phyloP scores from a whole-genome alignment of 75 land plant genomes.

The Cupressus sempervirens region DNA sequence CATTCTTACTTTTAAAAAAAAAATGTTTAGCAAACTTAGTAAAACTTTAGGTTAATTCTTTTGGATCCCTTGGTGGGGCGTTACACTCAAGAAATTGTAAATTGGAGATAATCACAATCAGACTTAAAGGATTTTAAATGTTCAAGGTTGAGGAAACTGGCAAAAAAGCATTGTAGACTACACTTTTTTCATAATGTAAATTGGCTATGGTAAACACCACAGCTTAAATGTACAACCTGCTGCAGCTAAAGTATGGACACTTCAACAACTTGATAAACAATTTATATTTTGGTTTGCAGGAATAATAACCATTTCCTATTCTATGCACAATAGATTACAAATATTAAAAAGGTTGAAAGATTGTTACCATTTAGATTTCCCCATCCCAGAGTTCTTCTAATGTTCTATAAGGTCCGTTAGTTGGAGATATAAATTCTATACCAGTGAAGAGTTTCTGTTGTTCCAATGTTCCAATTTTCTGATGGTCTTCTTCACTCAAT shows the following conservation, averaged over 20 bases:
- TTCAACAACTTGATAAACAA: not conserved
- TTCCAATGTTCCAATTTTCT: not conserved
- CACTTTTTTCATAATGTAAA: not conserved
- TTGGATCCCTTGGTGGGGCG: too few relatives aligned
- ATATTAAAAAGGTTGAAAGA: not conserved
- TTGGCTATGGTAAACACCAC: not conserved
- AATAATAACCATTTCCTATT: not conserved
- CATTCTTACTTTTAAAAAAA: too few relatives aligned
- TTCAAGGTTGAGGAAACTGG: not conserved
- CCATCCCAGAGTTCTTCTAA: constrained; percentile 4
- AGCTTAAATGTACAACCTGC: not conserved
- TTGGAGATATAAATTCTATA: not conserved
- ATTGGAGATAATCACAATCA: not conserved
- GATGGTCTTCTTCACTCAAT: not conserved
- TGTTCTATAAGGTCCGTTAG: not conserved
- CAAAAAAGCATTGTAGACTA: not conserved
- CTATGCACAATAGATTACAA: not conserved
- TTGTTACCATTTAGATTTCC: not conserved
- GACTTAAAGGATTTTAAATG: not conserved
- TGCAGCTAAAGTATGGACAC: not conserved
- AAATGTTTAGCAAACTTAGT: too few relatives aligned
- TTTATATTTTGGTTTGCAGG: not conserved
- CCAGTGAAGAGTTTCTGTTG: not conserved
- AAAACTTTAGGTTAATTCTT: too few relatives aligned
- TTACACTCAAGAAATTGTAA: not conserved